phyloP scores from a whole-genome alignment of 495 filamentous ascomycete species.

The Darksidea phi region DNA sequence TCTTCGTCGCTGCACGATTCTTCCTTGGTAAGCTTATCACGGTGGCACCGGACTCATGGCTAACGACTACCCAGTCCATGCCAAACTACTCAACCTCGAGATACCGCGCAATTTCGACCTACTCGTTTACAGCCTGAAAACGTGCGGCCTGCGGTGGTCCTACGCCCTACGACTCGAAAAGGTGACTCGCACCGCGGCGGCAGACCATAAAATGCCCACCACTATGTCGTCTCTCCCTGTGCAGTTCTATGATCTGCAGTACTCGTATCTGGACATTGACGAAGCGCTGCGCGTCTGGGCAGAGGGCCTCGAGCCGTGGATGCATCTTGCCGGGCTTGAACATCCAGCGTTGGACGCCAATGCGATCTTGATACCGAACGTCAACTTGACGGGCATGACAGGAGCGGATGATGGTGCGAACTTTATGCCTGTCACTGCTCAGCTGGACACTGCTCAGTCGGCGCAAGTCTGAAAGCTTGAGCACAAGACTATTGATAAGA shows the following conservation, averaged over 20 bases:
- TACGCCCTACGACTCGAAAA: slow-evolving; percentile 24
- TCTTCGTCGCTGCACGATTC: slow-evolving; percentile 41
- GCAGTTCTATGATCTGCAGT: slow-evolving; percentile 27
- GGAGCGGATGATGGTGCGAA: background rate
- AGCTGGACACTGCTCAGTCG: slow-evolving; percentile 9
- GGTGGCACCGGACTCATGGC: background rate
- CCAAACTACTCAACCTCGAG: slow-evolving; percentile 21
- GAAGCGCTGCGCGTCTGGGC: slow-evolving; percentile 29
- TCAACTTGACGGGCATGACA: background rate
- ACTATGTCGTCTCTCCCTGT: slow-evolving; percentile 18
- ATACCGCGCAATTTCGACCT: slow-evolving; percentile 26
- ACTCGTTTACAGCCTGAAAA: slow-evolving; percentile 27
- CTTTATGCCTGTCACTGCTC: slow-evolving; percentile 7
- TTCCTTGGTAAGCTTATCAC: slow-evolving; percentile 27
- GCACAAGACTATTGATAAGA: background rate
- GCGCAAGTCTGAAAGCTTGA: background rate
- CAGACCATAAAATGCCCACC: slow-evolving; percentile 20
- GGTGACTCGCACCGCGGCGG: slow-evolving; percentile 22
- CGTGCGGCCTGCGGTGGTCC: slow-evolving; percentile 20
- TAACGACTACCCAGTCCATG: slow-evolving; percentile 13
- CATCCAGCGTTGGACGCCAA: slow-evolving; percentile 14
- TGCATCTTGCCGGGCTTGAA: slow-evolving; percentile 24
- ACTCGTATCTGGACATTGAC: slow-evolving; percentile 28
- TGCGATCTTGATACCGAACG: slow-evolving; percentile 17
- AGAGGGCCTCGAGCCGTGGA: slow-evolving; percentile 26